Conservation (phyloP, 768 basidiomycete genomes). For the Termitomyces sp. region DNA sequence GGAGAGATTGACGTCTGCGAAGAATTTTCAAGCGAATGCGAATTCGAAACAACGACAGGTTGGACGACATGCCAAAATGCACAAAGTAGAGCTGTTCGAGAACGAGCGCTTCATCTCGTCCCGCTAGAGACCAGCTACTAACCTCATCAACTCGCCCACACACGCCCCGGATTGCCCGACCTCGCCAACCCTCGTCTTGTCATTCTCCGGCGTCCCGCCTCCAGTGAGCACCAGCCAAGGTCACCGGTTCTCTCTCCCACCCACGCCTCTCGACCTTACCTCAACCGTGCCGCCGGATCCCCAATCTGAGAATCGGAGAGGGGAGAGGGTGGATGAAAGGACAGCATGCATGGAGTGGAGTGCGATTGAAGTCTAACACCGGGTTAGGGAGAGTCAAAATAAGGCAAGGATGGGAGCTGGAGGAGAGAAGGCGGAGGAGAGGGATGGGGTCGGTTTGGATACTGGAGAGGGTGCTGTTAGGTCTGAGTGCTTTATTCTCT, state of each 20-base stretch:
- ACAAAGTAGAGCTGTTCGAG: conserved; percentile 74
- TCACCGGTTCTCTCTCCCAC: neutral
- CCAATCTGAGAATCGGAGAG: conserved; percentile 38
- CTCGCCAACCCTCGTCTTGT: neutral
- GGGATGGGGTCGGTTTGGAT: conserved; percentile 17
- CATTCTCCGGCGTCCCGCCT: neutral
- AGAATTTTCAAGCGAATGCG: conserved; percentile 34
- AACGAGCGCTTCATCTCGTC: conserved; percentile 57
- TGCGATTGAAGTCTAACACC: conserved; percentile 17
- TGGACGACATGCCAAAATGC: conserved; percentile 57
- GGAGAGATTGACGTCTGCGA: conserved; percentile 8
- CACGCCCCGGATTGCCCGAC: neutral
- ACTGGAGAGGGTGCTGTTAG: conserved; percentile 50
- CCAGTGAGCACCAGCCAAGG: neutral
- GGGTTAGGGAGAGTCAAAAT: neutral
- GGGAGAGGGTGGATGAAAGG: conserved; percentile 66
- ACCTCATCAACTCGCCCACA: neutral
- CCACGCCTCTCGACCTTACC: neutral
- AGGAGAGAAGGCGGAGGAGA: conserved; percentile 28
- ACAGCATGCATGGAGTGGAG: conserved; percentile 65
- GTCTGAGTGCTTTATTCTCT: conserved; percentile 33
- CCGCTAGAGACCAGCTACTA: neutral
- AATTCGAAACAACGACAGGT: conserved; percentile 64
- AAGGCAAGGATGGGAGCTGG: conserved; percentile 33
- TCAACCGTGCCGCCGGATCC: neutral